Base-by-base conservation (phyloP, 345 rosid genomes). In the Excoecaria agallocha region DNA sequence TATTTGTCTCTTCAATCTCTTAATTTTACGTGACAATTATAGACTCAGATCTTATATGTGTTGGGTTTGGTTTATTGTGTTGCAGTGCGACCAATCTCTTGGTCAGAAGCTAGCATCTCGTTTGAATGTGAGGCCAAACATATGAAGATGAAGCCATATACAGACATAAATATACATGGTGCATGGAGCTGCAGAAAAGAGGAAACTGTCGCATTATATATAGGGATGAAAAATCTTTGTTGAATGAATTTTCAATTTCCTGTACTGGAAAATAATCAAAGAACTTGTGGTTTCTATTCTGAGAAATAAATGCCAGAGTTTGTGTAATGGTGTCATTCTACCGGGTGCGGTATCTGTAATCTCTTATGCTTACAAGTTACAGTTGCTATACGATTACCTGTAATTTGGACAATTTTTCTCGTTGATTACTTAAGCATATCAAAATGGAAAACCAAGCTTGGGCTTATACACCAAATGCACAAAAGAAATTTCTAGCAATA, bases 81-180 rank as follows among this genome's bases (percentile, higher is more conserved):
- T 43, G 49, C 86, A 87, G 94, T 90, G 90, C 12, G 91, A 87
- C 82, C 64, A 76, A 69, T 82, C 94, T 71, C 79, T 95, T 57
- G 97, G 98, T 48, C 92, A 91, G 86, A 93, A 90, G 84, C 79
- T 95, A 48, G 94, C 99, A 16, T 77, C 82, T 60, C 91, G 91
- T 67, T 91, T 95, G 74, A 88, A 86, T 48, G 89, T 85, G 74
- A 86, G 84, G 74, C 91, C 99, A 24, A 91, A 62, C 83, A 82
- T 91, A 62, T 94, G 80, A 92, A 80, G 68, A 74, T 12, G 75
- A 74, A 2, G 13, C 68, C 20, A 19, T 16, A 17, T 54, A 19
- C 5, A 15, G 3, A 54, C 6, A 54, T 16, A 16, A 16, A 15
- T 12, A 35, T 25, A 15, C 5, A 35, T 15, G 38, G 1, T 1